Conservation (phyloP, 768 basidiomycete species). For the Antrodiella citrinella region DNA sequence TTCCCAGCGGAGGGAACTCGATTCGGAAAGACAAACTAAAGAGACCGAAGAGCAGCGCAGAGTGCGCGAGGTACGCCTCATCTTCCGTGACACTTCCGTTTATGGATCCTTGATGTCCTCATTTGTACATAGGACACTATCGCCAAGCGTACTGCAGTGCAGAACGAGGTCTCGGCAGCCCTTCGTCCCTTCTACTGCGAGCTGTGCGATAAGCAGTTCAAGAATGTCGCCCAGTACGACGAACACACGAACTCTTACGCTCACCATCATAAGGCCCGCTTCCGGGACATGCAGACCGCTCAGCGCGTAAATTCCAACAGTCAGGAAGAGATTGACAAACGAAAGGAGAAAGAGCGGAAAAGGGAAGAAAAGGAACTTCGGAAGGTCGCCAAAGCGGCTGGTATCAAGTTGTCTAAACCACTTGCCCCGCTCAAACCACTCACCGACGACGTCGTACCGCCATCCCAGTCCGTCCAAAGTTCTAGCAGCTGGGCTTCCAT, state of each 20-base stretch:
- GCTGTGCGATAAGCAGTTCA: constrained; percentile 83
- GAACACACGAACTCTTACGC: constrained; percentile 88
- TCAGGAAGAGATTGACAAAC: constrained; percentile 60
- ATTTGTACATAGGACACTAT: constrained; percentile 41
- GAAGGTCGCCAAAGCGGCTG: constrained; percentile 76
- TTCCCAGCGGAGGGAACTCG: constrained; percentile 69
- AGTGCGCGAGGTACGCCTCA: constrained; percentile 52
- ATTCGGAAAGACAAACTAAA: constrained; percentile 73
- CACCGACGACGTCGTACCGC: constrained; percentile 9
- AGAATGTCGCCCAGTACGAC: constrained; percentile 79
- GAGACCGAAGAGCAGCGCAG: constrained; percentile 74
- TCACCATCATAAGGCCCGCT: constrained; percentile 78
- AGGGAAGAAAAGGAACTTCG: constrained; percentile 80
- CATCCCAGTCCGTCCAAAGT: too few relatives aligned
- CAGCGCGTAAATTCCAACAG: constrained; percentile 47
- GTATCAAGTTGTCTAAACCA: constrained; percentile 53
- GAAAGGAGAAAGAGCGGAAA: constrained; percentile 80
- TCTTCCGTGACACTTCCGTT: not conserved
- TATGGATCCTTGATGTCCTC: not conserved
- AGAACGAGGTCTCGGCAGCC: constrained; percentile 58
- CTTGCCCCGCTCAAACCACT: constrained; percentile 10
- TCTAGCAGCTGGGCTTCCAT: too few relatives aligned
- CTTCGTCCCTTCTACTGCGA: constrained; percentile 73
- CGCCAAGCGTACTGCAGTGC: constrained; percentile 57
- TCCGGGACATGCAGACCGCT: constrained; percentile 75